Evolutionary conservation across 345 rosid genomes (phyloP), one percentile per base, ranked within the genome.

Genomic region (Lumnitzera racemosa): DNA sequence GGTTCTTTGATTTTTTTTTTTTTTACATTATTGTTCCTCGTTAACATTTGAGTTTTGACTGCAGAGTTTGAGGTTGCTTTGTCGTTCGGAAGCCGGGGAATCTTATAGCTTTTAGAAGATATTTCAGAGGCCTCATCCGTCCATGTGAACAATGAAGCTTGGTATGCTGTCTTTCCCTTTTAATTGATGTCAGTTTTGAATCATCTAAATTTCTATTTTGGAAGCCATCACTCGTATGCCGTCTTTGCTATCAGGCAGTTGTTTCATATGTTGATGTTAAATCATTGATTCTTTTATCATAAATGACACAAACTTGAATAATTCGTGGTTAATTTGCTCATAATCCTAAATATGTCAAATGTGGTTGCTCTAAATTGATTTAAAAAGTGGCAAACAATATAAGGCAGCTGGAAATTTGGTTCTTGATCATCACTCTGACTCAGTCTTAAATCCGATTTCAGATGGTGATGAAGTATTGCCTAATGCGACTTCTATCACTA

Each of bases 131-230:
- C 9, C 43, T 36, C 29, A 52, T 54, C 54, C 58, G 62, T 69
- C 69, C 56, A 73, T 59, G 71, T 74, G 61, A 78, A 81, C 29
- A 50, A 82, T 88, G 98, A 81, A 83, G 72, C 70, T 82, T 64
- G 95, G 85, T 88, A 68, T 64, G 25, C 51, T 61, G 17, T 47
- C 14, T 14, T 36, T 46, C 49, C 24, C 12, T 47, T 17, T 47
- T 17, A 51, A 29, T 27, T 7, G 57, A 46, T n/a, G 24, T 49
- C 13, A 9, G 25, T 16, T 13, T 60, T 49, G 49, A 25, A 47
- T 52, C 10, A 50, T 16, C 11, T 36, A 36, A 36, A 17, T 16
- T 3, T 12, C 55, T 52, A 25, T 52, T 17, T 52, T 53, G 29
- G 36, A 20, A 23, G 29, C 29, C 56, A 23, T 15, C 15, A 17